Conservation (phyloP, 164 flowering plant genomes). For the Vitis amurensis region DNA sequence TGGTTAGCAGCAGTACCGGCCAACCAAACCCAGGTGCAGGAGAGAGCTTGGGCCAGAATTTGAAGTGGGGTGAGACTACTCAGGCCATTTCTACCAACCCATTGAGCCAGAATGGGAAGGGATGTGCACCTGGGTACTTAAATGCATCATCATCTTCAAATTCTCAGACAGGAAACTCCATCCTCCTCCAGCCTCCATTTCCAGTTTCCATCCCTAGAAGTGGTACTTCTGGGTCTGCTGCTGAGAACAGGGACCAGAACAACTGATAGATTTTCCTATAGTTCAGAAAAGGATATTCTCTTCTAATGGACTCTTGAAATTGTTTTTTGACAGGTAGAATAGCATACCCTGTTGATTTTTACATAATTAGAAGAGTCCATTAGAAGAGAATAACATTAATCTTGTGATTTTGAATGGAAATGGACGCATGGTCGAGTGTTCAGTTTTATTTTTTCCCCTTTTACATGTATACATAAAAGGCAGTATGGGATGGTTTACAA, state of each 20-base stretch:
- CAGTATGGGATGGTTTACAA: too few relatives aligned
- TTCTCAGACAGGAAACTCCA: constrained; percentile 11
- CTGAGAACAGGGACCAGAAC: constrained; percentile 12
- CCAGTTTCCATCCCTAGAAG: constrained; percentile 19
- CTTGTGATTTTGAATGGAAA: too few relatives aligned
- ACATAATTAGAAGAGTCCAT: too few relatives aligned
- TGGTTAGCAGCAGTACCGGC: constrained; percentile 22
- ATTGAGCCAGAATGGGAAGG: constrained; percentile 21
- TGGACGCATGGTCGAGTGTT: too few relatives aligned
- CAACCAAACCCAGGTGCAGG: neutral
- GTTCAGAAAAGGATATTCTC: too few relatives aligned
- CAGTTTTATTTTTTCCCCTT: too few relatives aligned
- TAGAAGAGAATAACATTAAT: too few relatives aligned
- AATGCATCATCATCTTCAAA: constrained; percentile 15
- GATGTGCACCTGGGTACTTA: constrained; percentile 21
- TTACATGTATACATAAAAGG: too few relatives aligned
- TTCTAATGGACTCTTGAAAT: too few relatives aligned
- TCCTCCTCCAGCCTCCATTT: constrained; percentile 9
- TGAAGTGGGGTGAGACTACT: constrained; percentile 3
- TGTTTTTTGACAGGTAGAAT: too few relatives aligned
- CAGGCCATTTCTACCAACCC: constrained; percentile 6
- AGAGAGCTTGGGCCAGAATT: constrained; percentile 15
- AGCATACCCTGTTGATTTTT: too few relatives aligned
- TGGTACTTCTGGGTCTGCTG: constrained; percentile 2
- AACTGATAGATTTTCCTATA: neutral